Conservation (phyloP, 345 rosid genomes). For the Populus deltoides region DNA sequence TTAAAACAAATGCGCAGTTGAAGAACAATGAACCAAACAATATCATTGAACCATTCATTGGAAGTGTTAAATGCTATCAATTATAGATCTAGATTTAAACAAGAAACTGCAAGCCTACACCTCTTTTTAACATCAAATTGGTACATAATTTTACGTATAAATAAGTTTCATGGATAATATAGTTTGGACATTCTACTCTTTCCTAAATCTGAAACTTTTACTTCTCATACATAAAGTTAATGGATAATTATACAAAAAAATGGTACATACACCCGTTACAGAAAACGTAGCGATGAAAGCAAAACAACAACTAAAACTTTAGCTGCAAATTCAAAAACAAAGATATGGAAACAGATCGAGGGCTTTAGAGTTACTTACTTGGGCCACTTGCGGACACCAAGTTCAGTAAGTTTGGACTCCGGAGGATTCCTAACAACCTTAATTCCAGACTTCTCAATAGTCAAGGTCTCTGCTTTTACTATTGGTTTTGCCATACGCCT, state of each 20-base stretch:
- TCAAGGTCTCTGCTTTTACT: constrained; percentile 51
- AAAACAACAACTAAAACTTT: background rate
- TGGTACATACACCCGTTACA: too few relatives aligned
- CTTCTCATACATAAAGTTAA: background rate
- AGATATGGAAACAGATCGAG: background rate
- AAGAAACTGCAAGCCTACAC: background rate
- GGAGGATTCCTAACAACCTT: constrained; percentile 64
- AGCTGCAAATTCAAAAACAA: background rate
- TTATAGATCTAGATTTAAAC: background rate
- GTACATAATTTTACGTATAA: background rate
- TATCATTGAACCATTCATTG: background rate
- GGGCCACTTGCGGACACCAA: constrained; percentile 79
- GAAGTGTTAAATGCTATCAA: background rate
- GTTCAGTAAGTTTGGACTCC: constrained; percentile 66
- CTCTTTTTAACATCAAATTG: background rate
- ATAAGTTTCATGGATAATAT: background rate
- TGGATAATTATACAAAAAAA: background rate
- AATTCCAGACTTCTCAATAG: constrained; percentile 69
- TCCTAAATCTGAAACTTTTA: background rate
- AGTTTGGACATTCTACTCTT: background rate
- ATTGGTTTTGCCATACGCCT: constrained; percentile 14
- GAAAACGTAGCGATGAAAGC: too few relatives aligned
- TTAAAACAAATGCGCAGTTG: background rate
- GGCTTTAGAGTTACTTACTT: constrained; percentile 37
- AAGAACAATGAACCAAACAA: background rate